These are phyloP conservation scores for Aspergillus awamori DNA, from an alignment of 2,329 filamentous ascomycete genomes.

Conservation along the genomic window DNA sequence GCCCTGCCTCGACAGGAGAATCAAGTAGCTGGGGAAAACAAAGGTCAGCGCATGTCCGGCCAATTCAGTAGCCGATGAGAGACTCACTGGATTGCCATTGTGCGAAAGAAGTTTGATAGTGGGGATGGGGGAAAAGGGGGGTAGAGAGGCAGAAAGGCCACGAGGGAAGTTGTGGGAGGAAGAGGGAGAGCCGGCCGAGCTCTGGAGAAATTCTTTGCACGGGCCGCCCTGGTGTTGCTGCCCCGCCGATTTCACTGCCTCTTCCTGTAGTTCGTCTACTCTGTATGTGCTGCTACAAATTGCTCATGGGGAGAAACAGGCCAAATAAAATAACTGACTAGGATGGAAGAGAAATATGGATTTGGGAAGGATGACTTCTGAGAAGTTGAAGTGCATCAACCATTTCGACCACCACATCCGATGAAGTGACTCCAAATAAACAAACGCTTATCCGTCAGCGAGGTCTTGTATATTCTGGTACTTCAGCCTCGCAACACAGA, in stretches of 20 bases:
- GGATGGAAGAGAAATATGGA: neutral
- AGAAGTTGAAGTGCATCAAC: neutral
- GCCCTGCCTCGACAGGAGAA: constrained; percentile 95
- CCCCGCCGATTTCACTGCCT: neutral
- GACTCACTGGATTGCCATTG: constrained; percentile 42
- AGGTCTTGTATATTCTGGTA: neutral
- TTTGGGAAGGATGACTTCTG: neutral
- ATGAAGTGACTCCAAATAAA: neutral
- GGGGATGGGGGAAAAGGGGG: constrained; percentile 1
- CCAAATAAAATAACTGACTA: neutral
- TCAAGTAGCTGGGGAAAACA: constrained; percentile 74
- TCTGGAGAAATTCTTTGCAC: constrained; percentile 24
- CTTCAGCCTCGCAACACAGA: neutral
- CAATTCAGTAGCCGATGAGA: neutral
- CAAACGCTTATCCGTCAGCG: neutral
- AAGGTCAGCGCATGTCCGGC: constrained; percentile 23
- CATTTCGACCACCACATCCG: neutral
- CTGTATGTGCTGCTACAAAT: neutral
- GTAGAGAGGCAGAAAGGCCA: constrained; percentile 17
- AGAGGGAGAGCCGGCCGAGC: constrained; percentile 9
- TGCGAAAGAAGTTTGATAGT: constrained; percentile 11
- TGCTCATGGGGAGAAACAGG: too few species aligned
- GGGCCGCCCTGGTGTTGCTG: constrained; percentile 17
- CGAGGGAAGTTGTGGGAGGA: constrained; percentile 17
- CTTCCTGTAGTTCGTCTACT: neutral